Conservation (phyloP, 2,329 filamentous ascomycete genomes). For the Coleophoma cylindrospora region DNA sequence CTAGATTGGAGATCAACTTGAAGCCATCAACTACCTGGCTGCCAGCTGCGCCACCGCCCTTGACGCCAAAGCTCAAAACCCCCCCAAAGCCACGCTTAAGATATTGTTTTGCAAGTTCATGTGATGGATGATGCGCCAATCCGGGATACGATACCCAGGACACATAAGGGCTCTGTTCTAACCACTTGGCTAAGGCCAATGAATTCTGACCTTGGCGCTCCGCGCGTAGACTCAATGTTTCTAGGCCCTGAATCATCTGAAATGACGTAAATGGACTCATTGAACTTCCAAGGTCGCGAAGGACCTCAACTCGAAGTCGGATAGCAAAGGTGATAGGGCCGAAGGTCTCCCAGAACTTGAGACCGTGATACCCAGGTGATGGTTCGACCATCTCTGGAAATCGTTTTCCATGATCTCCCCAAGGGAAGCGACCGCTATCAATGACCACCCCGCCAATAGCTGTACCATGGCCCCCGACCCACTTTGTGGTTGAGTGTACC, state of each 20-base stretch:
- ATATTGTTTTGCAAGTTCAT: constrained; percentile 81
- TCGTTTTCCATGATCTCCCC: constrained; percentile 75
- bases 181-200: constrained; percentile 71
- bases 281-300: constrained; percentile 77
- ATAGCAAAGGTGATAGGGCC: constrained; percentile 78
- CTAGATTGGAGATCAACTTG: constrained; percentile 91
- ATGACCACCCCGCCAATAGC: constrained; percentile 84
- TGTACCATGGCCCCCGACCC: constrained; percentile 94
- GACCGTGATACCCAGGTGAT: constrained; percentile 82
- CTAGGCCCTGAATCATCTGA: constrained; percentile 81
- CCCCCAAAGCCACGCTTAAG: constrained; percentile 80
- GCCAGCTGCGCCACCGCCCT: constrained; percentile 79
- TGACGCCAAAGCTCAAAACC: constrained; percentile 89
- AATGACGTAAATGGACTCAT: constrained; percentile 91
- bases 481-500: constrained; percentile 92
- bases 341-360: constrained; percentile 94
- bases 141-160: constrained; percentile 94
- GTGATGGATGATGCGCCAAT: constrained; percentile 73
- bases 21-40: constrained; percentile 88
- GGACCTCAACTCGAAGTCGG: constrained; percentile 80
- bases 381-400: constrained; percentile 94
- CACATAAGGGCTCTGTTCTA: constrained; percentile 79
- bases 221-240: constrained; percentile 82
- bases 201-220: constrained; percentile 87
- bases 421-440: constrained; percentile 90